These are phyloP conservation scores for Glycine soja DNA, from an alignment of 306 rosid genomes.

Conservation along the genomic window DNA sequence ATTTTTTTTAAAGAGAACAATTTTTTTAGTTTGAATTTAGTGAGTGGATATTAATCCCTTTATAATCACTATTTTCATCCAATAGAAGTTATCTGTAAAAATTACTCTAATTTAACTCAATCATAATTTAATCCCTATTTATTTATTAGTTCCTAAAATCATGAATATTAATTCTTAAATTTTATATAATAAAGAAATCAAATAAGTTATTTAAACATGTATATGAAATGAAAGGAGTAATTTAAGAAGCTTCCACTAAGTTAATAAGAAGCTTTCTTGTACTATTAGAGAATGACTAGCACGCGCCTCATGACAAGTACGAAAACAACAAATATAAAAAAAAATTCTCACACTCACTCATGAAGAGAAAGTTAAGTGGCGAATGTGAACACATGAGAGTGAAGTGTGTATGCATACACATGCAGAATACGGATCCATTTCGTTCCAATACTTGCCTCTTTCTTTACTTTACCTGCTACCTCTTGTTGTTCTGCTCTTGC, in stretches of 20 bases:
- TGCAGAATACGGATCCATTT: slow-evolving; percentile 53
- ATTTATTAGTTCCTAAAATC: no score
- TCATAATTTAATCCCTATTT: no score
- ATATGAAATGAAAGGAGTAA: no score
- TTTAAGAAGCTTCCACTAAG: slow-evolving; percentile 15
- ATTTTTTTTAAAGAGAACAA: no score
- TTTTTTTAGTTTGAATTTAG: no score
- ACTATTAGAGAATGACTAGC: not conserved
- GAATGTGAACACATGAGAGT: slow-evolving; percentile 42
- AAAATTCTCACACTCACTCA: not conserved
- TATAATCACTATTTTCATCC: no score
- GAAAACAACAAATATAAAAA: slow-evolving; percentile 10
- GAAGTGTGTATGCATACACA: not conserved
- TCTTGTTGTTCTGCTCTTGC: slow-evolving; percentile 8
- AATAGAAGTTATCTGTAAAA: no score
- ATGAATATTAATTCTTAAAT: no score
- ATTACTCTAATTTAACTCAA: no score
- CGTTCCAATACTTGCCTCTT: slow-evolving; percentile 37
- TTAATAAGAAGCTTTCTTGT: not conserved
- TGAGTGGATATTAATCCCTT: no score
- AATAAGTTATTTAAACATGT: no score
- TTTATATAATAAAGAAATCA: no score
- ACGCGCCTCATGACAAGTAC: slow-evolving; percentile 29
- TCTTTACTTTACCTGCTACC: slow-evolving; percentile 38
- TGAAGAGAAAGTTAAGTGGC: slow-evolving; percentile 30